A percentile compares a stretch with the other conserved stretches of the same genome.
Evolutionary conservation across 257 asterid genomes (phyloP).

Genomic region (Solanum medicagineum): DNA sequence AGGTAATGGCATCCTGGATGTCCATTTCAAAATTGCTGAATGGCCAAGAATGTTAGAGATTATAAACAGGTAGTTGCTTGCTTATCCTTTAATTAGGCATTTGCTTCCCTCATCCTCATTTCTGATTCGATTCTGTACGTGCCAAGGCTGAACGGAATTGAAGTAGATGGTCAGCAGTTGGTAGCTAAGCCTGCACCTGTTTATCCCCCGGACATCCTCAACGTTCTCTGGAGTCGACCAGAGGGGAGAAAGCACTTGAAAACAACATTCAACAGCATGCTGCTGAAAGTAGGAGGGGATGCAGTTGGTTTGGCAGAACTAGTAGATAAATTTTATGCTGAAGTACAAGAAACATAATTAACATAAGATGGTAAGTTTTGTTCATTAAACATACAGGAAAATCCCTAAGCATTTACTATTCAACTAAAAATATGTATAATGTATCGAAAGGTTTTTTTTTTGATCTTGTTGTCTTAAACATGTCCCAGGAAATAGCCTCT

Average conservation of each 20-base stretch:
- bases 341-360: not conserved
- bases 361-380: not conserved
- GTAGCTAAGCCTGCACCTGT: constrained; percentile 50
- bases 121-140: constrained; percentile 1
- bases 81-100: not conserved
- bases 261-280: constrained; percentile 13
- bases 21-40: constrained; percentile 27
- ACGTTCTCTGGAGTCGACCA: constrained; percentile 41
- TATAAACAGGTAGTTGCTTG: constrained; percentile 34
- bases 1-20: constrained; percentile 3
- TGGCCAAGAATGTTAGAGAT: constrained; percentile 61
- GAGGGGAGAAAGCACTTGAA: constrained; percentile 28
- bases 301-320: constrained; percentile 7
- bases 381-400: not conserved
- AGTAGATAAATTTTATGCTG: constrained; percentile 5
- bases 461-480: too few species aligned
- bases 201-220: constrained; percentile 31
- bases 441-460: too few species aligned
- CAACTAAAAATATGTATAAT: not conserved
- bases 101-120: not conserved
- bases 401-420: not conserved
- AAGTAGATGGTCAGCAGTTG: constrained; percentile 20
- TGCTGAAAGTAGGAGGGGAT: constrained; percentile 11
- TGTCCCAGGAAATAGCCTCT: too few species aligned
- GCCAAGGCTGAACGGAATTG: constrained; percentile 26